These are phyloP conservation scores for Plasmodium billcollinsi DNA, from an alignment of 169 alveolate species.

Conservation along the genomic window DNA sequence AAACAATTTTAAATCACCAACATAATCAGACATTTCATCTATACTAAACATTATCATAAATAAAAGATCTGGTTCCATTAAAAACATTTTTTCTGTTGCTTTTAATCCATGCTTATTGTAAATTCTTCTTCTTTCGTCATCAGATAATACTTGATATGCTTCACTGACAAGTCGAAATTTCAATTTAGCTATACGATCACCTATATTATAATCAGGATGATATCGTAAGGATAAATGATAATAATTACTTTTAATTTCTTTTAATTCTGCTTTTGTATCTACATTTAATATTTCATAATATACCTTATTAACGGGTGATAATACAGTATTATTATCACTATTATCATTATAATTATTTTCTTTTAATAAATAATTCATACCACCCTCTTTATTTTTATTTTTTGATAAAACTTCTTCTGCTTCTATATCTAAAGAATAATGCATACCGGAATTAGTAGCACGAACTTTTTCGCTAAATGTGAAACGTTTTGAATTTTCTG, in stretches of 20 bases:
- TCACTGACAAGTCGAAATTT: constrained; percentile 83
- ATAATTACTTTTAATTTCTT: constrained; percentile 92
- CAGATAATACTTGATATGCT: constrained; percentile 84
- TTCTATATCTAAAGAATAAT: constrained; percentile 26
- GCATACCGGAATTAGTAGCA: constrained; percentile 8
- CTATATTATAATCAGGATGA: constrained; percentile 95
- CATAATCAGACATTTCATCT: constrained; percentile 80
- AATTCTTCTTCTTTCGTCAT: constrained; percentile 69
- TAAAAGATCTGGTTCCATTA: constrained; percentile 77
- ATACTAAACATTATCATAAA: constrained; percentile 84
- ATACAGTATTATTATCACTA: neutral
- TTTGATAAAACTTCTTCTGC: constrained; percentile 3
- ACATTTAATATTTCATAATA: constrained; percentile 81
- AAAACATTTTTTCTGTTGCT: constrained; percentile 70
- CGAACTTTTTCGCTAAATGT: too few relatives aligned
- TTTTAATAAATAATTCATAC: neutral
- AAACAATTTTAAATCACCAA: constrained; percentile 82
- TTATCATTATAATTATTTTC: neutral
- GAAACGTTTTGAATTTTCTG: too few relatives aligned
- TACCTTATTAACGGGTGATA: constrained; percentile 66
- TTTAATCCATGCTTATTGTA: constrained; percentile 78
- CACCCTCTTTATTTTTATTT: neutral
- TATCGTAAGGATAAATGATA: constrained; percentile 92
- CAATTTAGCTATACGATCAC: constrained; percentile 79
- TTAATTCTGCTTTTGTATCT: constrained; percentile 84